Conservation (phyloP, 345 rosid genomes). For the Geranium rotundifolium region DNA sequence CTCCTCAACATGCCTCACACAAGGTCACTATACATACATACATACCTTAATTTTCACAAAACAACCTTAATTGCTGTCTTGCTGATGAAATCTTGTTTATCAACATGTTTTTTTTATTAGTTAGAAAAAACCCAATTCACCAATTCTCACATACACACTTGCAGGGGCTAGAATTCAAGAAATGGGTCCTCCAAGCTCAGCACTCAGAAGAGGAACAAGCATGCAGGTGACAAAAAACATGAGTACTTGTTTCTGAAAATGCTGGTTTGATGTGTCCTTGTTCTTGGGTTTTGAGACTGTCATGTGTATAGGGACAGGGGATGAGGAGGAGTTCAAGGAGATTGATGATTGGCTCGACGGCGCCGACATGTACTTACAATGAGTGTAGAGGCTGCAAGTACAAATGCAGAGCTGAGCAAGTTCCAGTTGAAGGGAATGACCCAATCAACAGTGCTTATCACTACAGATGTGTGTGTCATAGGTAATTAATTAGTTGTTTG, state of each 20-base stretch:
- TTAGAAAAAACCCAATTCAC: too few relatives aligned
- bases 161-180: background rate
- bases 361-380: constrained; percentile 81
- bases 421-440: constrained; percentile 90
- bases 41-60: too few relatives aligned
- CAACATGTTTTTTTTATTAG: too few relatives aligned
- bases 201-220: background rate
- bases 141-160: too few relatives aligned
- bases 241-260: background rate
- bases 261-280: background rate
- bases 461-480: constrained; percentile 82
- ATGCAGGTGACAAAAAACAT: background rate
- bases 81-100: background rate
- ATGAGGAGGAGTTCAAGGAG: constrained; percentile 38
- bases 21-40: background rate
- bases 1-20: background rate
- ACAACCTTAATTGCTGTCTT: too few relatives aligned
- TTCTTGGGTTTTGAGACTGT: background rate
- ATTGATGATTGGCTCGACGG: constrained; percentile 81
- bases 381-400: constrained; percentile 93
- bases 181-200: background rate
- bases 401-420: constrained; percentile 92
- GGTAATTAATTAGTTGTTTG: constrained; percentile 28
- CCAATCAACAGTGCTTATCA: too few relatives aligned
- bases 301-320: constrained; percentile 8